Conservation (phyloP, 345 rosid genomes). For the Brassica rapa region DNA sequence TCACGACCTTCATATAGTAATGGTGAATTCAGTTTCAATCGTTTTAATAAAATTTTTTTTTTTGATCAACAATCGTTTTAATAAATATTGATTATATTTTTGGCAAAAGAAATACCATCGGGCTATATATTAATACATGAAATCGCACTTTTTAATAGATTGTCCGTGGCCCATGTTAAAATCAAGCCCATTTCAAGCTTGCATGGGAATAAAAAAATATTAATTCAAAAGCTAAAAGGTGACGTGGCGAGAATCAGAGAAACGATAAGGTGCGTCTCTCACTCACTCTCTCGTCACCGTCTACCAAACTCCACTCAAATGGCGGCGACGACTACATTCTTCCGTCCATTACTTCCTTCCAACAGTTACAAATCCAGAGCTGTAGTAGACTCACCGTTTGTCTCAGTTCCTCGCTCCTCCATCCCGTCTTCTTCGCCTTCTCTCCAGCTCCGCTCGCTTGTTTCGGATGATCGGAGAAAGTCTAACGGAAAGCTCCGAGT, state of each 20-base stretch:
- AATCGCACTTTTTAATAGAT: not conserved
- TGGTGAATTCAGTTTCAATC: not conserved
- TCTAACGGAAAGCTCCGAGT: conserved; percentile 10
- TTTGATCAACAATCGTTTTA: no score
- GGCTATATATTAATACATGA: not conserved
- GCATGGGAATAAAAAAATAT: not conserved
- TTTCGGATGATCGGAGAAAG: conserved; percentile 6
- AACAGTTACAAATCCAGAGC: not conserved
- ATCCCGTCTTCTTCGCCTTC: not conserved
- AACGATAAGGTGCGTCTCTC: not conserved
- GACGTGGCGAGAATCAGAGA: not conserved
- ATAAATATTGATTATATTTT: no score
- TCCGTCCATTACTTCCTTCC: not conserved
- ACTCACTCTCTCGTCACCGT: not conserved
- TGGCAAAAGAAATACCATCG: not conserved
- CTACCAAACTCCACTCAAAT: not conserved
- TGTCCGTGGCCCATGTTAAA: not conserved
- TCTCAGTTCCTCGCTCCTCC: not conserved
- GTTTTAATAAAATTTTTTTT: not conserved
- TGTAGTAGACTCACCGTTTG: not conserved
- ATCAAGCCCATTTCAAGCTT: not conserved
- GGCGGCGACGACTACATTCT: not conserved
- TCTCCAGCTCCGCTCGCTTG: not conserved
- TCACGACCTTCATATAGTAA: not conserved
- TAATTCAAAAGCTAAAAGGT: not conserved